Evolutionary conservation across 805 yeast genomes (phyloP).

Genomic region (Lipomyces yamadae): DNA sequence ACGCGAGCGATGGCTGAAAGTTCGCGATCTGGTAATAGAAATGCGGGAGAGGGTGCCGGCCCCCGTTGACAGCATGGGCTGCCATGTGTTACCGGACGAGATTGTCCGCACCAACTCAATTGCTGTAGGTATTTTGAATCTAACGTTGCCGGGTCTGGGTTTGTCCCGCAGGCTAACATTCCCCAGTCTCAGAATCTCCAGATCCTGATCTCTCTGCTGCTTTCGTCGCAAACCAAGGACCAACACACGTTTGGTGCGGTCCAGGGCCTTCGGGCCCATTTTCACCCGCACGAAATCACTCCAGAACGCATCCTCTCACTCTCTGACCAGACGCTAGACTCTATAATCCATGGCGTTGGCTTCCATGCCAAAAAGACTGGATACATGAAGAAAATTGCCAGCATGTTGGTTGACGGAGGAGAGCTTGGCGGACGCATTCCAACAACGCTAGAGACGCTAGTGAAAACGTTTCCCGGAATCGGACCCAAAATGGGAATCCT

Average conservation of each 20-base stretch:
- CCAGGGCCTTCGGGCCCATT: slow-evolving; percentile 57
- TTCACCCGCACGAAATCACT: slow-evolving; percentile 42
- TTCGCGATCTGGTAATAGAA: slow-evolving; percentile 36
- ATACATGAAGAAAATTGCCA: slow-evolving; percentile 67
- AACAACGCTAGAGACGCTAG: slow-evolving; percentile 62
- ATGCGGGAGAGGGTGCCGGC: slow-evolving; percentile 73
- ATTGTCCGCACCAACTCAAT: slow-evolving; percentile 23
- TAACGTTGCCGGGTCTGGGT: too few species aligned
- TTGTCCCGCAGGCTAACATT: background rate
- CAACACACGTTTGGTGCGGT: slow-evolving; percentile 80
- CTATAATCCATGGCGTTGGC: slow-evolving; percentile 77
- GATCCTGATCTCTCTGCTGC: slow-evolving; percentile 76
- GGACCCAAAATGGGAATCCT: slow-evolving; percentile 95
- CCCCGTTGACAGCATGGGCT: slow-evolving; percentile 90
- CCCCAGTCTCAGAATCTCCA: slow-evolving; percentile 64
- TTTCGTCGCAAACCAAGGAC: slow-evolving; percentile 91
- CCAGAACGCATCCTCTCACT: slow-evolving; percentile 54
- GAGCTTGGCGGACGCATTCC: slow-evolving; percentile 69
- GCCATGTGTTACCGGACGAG: slow-evolving; percentile 60
- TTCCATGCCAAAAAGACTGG: slow-evolving; percentile 81
- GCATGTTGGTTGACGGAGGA: slow-evolving; percentile 51
- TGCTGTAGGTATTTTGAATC: slow-evolving; percentile 17
- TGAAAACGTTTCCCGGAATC: slow-evolving; percentile 76
- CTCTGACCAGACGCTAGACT: slow-evolving; percentile 48
- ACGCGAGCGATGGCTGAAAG: slow-evolving; percentile 27